A percentile compares a stretch with the other conserved stretches of the same genome.
Evolutionary conservation across 2,329 filamentous ascomycete genomes (phyloP).

Genomic region (Scedosporium minutisporum): DNA sequence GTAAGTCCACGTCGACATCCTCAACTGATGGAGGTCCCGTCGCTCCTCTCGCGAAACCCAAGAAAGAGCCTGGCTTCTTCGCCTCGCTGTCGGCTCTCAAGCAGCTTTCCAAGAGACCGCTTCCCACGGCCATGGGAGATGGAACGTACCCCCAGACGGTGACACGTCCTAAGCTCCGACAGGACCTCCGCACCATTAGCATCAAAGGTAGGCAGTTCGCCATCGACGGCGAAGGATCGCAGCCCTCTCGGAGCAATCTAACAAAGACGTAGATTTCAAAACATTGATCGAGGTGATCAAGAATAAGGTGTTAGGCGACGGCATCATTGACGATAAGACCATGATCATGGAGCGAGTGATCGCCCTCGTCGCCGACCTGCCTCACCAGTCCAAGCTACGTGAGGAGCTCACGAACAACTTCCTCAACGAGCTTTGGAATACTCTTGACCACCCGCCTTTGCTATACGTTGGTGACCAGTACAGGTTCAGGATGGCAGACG

Average conservation of each 20-base stretch:
- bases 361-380: constrained; percentile 57
- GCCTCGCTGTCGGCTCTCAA: constrained; percentile 13
- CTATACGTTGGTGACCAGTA: constrained; percentile 54
- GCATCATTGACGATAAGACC: constrained; percentile 62
- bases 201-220: constrained; percentile 26
- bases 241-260: too few relatives aligned
- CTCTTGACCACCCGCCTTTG: constrained; percentile 62
- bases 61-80: not conserved
- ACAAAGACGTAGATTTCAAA: constrained; percentile 39
- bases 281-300: constrained; percentile 53
- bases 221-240: too few relatives aligned
- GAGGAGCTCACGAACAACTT: constrained; percentile 57
- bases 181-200: constrained; percentile 49
- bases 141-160: constrained; percentile 44
- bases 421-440: constrained; percentile 60
- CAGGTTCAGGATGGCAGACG: constrained; percentile 59
- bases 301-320: constrained; percentile 51
- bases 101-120: constrained; percentile 43
- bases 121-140: constrained; percentile 53
- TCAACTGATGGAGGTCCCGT: not conserved
- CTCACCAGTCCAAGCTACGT: constrained; percentile 50
- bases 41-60: not conserved
- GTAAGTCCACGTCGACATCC: not conserved
- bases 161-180: constrained; percentile 39
- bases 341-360: constrained; percentile 70